phyloP scores from a whole-genome alignment of 345 rosid genomes.

The Mercurialis annua region DNA sequence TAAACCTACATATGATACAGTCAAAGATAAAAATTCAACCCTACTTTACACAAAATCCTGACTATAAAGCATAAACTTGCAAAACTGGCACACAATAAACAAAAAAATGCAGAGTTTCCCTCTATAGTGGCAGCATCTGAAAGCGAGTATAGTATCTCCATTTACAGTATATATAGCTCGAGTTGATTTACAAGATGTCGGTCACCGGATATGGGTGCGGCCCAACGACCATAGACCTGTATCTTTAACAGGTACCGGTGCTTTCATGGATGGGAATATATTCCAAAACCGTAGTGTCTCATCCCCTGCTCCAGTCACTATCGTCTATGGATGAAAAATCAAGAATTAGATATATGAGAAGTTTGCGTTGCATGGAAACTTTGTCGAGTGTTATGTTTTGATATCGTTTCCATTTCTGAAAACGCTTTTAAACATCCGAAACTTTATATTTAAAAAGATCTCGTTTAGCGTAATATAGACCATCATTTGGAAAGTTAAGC shows the following conservation, averaged over 20 bases:
- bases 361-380: not conserved
- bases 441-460: too few relatives aligned
- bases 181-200: not conserved
- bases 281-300: conserved; percentile 95
- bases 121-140: not conserved
- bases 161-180: not conserved
- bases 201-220: conserved; percentile 72
- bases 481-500: too few relatives aligned
- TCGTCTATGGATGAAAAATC: conserved; percentile 52
- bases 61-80: not conserved
- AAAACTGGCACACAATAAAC: conserved; percentile 1
- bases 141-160: not conserved
- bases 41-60: conserved; percentile 6
- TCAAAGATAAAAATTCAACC: not conserved
- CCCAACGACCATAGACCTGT: conserved; percentile 95
- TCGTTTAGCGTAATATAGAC: too few relatives aligned
- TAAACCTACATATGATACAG: not conserved
- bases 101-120: not conserved
- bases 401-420: too few relatives aligned
- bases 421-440: too few relatives aligned
- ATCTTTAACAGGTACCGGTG: conserved; percentile 85
- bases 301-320: conserved; percentile 98
- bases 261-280: conserved; percentile 77
- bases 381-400: too few relatives aligned
- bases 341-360: not conserved